phyloP scores from a whole-genome alignment of 2,329 filamentous ascomycete genomes.

The Hypoxylon sp. region DNA sequence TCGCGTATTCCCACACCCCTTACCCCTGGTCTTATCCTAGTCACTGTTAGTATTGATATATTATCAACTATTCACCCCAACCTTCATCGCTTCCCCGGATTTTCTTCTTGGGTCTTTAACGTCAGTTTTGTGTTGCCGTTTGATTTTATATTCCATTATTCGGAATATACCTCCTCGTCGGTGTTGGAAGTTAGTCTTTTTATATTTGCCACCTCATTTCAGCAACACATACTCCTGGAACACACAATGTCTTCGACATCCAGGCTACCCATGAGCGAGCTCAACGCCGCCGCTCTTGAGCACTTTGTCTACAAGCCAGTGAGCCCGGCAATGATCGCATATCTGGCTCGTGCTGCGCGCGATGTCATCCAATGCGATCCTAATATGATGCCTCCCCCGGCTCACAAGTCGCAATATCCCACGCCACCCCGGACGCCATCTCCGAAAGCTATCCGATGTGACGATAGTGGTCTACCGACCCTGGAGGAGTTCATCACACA shows the following conservation, averaged over 20 bases:
- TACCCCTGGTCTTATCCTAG: slow-evolving; percentile 22
- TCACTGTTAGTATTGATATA: slow-evolving; percentile 48
- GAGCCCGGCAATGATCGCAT: slow-evolving; percentile 81
- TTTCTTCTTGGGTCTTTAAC: slow-evolving; percentile 40
- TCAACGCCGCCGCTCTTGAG: slow-evolving; percentile 82
- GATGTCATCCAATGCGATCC: slow-evolving; percentile 86
- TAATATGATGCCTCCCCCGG: slow-evolving; percentile 66
- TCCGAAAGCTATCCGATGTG: slow-evolving; percentile 61
- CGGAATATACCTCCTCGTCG: slow-evolving; percentile 29
- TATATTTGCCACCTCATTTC: slow-evolving; percentile 14
- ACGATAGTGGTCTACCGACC: slow-evolving; percentile 76
- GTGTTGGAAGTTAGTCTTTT: slow-evolving; percentile 18
- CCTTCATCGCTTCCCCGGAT: slow-evolving; percentile 47
- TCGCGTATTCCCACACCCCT: slow-evolving; percentile 34
- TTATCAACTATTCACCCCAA: slow-evolving; percentile 48
- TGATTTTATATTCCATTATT: slow-evolving; percentile 28
- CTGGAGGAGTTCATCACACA: slow-evolving; percentile 93
- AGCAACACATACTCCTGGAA: slow-evolving; percentile 41
- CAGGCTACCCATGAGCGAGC: slow-evolving; percentile 66
- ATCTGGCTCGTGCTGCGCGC: slow-evolving; percentile 80
- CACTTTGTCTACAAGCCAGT: slow-evolving; percentile 86
- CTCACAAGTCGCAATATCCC: slow-evolving; percentile 58
- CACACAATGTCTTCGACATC: slow-evolving; percentile 64
- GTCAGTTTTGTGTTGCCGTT: slow-evolving; percentile 15
- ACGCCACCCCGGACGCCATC: slow-evolving; percentile 67